Evolutionary conservation across 768 basidiomycete genomes (phyloP).

Genomic region (Lentinula aciculospora): DNA sequence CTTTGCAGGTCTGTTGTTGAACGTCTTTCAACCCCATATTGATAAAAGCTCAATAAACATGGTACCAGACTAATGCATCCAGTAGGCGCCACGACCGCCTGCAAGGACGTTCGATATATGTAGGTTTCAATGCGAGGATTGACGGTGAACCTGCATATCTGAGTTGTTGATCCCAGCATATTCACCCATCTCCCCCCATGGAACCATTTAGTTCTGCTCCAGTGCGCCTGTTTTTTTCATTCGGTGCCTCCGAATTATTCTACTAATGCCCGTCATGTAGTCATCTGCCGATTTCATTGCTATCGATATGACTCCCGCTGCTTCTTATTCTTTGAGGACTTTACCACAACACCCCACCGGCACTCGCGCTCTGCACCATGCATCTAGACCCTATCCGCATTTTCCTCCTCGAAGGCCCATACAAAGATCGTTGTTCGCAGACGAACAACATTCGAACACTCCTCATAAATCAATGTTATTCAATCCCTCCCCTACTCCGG

Average conservation of each 20-base stretch:
- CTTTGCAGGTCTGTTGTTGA: not conserved
- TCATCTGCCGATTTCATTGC: not conserved
- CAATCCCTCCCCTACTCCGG: not conserved
- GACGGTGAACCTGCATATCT: not conserved
- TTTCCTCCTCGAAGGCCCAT: not conserved
- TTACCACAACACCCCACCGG: not conserved
- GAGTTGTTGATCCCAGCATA: not conserved
- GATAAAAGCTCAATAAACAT: not conserved
- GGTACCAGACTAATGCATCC: not conserved
- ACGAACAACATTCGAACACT: not conserved
- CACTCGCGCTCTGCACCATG: not conserved
- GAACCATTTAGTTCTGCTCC: not conserved
- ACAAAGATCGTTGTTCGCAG: not conserved
- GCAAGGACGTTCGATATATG: not conserved
- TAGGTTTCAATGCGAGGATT: not conserved
- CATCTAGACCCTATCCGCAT: not conserved
- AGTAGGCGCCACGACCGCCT: not conserved
- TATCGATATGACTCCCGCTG: not conserved
- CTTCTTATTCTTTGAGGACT: not conserved
- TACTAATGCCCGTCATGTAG: not conserved
- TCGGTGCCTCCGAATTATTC: not conserved
- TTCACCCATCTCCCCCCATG: not conserved
- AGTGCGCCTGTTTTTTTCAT: not conserved
- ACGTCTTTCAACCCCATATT: not conserved
- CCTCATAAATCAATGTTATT: not conserved